Conservation (phyloP, 2,329 filamentous ascomycete genomes). For the Zarea fungicola region DNA sequence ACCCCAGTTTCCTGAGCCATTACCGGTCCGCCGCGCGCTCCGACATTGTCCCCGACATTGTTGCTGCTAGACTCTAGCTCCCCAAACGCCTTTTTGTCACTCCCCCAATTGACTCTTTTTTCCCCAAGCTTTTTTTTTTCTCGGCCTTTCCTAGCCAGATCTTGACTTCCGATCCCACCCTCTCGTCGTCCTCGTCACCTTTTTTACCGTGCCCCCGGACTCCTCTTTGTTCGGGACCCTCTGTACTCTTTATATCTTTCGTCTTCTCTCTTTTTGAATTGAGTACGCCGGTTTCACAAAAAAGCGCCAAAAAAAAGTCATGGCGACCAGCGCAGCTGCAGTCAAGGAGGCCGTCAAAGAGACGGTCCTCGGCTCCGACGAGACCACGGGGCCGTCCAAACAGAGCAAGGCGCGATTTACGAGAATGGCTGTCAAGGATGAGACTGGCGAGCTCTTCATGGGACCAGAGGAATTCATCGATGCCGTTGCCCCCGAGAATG, state of each 20-base stretch:
- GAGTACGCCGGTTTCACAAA: too few relatives aligned
- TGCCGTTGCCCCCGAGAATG: constrained; percentile 77
- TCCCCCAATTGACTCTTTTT: constrained; percentile 7
- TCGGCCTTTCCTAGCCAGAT: not conserved
- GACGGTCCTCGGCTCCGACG: constrained; percentile 61
- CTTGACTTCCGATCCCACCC: constrained; percentile 6
- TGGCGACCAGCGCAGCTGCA: constrained; percentile 35
- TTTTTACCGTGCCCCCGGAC: constrained; percentile 1
- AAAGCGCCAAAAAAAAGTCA: constrained; percentile 18
- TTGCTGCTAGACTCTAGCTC: not conserved
- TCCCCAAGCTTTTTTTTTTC: constrained; percentile 8
- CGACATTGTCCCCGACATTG: constrained; percentile 13
- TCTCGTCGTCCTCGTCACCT: not conserved
- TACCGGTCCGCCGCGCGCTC: constrained; percentile 15
- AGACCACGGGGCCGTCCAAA: constrained; percentile 59
- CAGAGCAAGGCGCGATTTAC: constrained; percentile 73
- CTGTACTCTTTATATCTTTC: not conserved
- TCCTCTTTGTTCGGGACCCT: not conserved
- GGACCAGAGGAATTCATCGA: constrained; percentile 82
- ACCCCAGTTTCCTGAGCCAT: constrained; percentile 12
- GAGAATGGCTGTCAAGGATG: constrained; percentile 69
- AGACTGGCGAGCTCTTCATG: constrained; percentile 74
- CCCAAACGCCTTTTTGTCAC: not conserved
- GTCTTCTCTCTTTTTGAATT: not conserved
- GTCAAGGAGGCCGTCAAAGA: constrained; percentile 74